A percentile compares a stretch with the other conserved stretches of the same genome.
Evolutionary conservation across 1,139 yeast genomes (phyloP).

Genomic region (Starmera stellimalicola): DNA sequence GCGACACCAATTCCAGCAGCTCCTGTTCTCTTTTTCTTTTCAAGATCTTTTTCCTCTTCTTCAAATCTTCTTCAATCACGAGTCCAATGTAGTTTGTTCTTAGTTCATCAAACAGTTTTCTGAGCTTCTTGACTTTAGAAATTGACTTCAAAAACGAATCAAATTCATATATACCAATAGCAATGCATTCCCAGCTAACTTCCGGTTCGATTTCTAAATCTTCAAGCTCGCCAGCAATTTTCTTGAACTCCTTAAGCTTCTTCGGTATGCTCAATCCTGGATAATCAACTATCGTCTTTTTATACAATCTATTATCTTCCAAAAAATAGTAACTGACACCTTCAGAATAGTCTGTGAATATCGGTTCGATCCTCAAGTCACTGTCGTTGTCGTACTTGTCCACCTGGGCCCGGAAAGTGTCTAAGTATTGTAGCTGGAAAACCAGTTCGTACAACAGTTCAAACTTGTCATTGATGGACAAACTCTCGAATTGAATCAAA

Average conservation of each 20-base stretch:
- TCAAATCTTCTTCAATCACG: constrained; percentile 24
- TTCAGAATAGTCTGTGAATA: constrained; percentile 19
- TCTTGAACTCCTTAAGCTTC: constrained; percentile 27
- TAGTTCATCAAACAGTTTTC: constrained; percentile 14
- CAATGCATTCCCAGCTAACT: constrained; percentile 33
- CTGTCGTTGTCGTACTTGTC: constrained; percentile 21
- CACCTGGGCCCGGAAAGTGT: constrained; percentile 25
- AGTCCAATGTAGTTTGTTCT: constrained; percentile 13
- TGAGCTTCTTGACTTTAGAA: constrained; percentile 12
- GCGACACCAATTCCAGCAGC: constrained; percentile 36
- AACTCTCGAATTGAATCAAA: constrained; percentile 25
- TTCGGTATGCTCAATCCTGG: constrained; percentile 21
- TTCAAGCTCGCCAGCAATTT: constrained; percentile 22
- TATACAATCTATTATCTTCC: constrained; percentile 20
- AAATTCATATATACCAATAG: constrained; percentile 21
- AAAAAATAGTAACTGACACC: constrained; percentile 11
- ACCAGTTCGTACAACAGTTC: constrained; percentile 36
- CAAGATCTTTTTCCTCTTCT: constrained; percentile 33
- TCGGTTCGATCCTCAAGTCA: constrained; percentile 22
- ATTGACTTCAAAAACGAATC: constrained; percentile 15
- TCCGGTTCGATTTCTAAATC: constrained; percentile 19
- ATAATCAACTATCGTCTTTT: constrained; percentile 16
- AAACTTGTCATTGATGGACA: constrained; percentile 36
- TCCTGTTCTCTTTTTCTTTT: constrained; percentile 39
- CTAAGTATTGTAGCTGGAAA: constrained; percentile 20